Conservation (phyloP, 1,284 basidiomycete species). For the Sanghuangporus sanghuang region DNA sequence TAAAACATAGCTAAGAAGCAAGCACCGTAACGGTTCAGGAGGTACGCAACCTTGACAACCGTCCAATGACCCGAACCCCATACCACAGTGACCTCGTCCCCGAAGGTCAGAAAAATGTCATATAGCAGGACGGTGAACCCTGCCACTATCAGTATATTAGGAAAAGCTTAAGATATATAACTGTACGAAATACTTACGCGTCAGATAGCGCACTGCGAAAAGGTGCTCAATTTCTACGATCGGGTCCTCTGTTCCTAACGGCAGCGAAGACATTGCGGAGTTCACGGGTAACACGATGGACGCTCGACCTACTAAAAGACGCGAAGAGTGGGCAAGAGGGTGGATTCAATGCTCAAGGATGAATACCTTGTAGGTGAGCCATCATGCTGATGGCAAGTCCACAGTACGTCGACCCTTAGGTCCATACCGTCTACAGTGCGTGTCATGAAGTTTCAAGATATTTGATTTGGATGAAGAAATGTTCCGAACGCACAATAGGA, state of each 20-base stretch:
- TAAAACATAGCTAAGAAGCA: neutral
- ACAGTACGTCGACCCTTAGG: too few relatives aligned
- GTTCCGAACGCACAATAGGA: too few relatives aligned
- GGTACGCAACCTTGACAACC: neutral
- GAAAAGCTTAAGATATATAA: neutral
- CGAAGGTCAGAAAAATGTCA: slow-evolving; percentile 6
- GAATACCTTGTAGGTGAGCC: too few relatives aligned
- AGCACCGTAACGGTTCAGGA: neutral
- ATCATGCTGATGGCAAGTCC: too few relatives aligned
- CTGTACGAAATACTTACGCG: neutral
- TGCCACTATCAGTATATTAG: neutral
- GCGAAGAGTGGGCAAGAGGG: too few relatives aligned
- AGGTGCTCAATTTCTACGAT: neutral
- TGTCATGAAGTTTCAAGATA: too few relatives aligned
- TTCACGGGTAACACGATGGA: too few relatives aligned
- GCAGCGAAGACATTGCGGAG: neutral
- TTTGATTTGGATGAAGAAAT: too few relatives aligned
- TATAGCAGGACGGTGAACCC: slow-evolving; percentile 4
- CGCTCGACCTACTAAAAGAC: too few relatives aligned
- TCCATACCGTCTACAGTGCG: too few relatives aligned
- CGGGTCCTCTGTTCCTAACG: neutral
- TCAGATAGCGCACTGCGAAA: neutral
- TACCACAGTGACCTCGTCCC: neutral
- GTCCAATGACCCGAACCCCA: neutral
- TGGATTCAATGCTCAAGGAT: too few relatives aligned